These are phyloP conservation scores for Eragrostis nindensis DNA, from an alignment of 176 grass and related monocot genomes.

Conservation along the genomic window DNA sequence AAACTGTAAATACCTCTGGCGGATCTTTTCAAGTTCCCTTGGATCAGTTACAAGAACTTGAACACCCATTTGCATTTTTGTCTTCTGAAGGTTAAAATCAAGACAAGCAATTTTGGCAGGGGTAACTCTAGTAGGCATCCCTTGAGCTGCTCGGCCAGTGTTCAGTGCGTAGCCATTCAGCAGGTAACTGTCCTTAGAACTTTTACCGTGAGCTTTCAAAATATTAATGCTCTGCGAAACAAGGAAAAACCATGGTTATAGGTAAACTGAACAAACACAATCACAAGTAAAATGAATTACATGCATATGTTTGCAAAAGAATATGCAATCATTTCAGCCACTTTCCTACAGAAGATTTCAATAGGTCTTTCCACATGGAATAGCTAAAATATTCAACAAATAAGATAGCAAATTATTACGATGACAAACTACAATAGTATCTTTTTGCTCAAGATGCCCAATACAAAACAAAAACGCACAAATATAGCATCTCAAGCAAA, in stretches of 20 bases:
- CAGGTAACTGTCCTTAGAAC: constrained; percentile 81
- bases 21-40: constrained; percentile 93
- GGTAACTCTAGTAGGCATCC: constrained; percentile 81
- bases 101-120: constrained; percentile 89
- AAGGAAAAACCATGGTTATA: constrained; percentile 21
- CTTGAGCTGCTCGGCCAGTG: constrained; percentile 86
- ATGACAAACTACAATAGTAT: not conserved
- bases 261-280: not conserved
- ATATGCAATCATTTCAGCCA: too few species aligned
- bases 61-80: constrained; percentile 94
- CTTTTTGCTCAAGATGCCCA: not conserved
- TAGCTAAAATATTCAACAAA: not conserved
- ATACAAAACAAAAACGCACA: not conserved
- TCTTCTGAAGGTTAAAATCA: constrained; percentile 97
- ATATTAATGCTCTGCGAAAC: constrained; percentile 79
- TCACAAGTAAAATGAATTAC: too few species aligned
- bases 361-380: not conserved
- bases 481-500: not conserved
- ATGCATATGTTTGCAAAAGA: too few species aligned
- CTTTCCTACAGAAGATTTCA: not conserved
- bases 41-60: constrained; percentile 90
- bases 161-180: constrained; percentile 92
- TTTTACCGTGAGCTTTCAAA: constrained; percentile 89
- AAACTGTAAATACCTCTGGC: constrained; percentile 56
- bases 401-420: not conserved